Evolutionary conservation across 331 rosid species (phyloP).

Genomic region (Dryas integrifolia): DNA sequence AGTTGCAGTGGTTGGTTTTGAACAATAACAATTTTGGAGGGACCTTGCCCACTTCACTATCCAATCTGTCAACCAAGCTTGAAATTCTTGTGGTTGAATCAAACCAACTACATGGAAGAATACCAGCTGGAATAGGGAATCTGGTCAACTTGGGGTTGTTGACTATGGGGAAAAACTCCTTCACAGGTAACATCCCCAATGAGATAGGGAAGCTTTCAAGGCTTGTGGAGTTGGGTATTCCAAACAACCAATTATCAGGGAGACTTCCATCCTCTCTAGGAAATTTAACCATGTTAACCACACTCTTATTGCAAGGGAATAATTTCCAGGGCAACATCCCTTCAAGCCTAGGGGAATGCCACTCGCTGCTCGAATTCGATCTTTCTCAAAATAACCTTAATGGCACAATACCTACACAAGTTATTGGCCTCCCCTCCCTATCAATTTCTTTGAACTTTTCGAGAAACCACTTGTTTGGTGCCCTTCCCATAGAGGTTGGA

Average conservation of each 20-base stretch:
- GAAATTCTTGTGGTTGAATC: rapidly evolving
- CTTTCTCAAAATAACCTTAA: conserved; percentile 22
- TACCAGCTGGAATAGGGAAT: conserved; percentile 18
- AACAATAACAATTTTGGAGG: conserved; percentile 20
- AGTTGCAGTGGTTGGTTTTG: background rate
- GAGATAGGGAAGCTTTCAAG: background rate
- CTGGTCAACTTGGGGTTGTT: background rate
- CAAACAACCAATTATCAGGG: background rate
- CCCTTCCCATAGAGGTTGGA: conserved; percentile 24
- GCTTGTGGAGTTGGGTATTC: background rate
- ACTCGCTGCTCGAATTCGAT: background rate
- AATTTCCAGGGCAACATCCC: conserved; percentile 20
- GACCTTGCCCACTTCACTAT: conserved; percentile 1
- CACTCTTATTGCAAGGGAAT: background rate
- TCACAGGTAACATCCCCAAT: conserved; percentile 24
- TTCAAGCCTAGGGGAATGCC: conserved; percentile 19
- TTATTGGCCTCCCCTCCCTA: conserved; percentile 1
- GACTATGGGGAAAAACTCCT: background rate
- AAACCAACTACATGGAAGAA: conserved; percentile 20
- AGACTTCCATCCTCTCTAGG: conserved; percentile 27
- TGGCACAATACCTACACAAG: conserved; percentile 4
- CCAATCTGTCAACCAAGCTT: conserved; percentile 27
- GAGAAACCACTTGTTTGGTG: conserved; percentile 6
- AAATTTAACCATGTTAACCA: background rate
- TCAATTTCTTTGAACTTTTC: background rate